Evolutionary conservation across 2,329 filamentous ascomycete species (phyloP).

Genomic region (Phialemoniopsis sp.): DNA sequence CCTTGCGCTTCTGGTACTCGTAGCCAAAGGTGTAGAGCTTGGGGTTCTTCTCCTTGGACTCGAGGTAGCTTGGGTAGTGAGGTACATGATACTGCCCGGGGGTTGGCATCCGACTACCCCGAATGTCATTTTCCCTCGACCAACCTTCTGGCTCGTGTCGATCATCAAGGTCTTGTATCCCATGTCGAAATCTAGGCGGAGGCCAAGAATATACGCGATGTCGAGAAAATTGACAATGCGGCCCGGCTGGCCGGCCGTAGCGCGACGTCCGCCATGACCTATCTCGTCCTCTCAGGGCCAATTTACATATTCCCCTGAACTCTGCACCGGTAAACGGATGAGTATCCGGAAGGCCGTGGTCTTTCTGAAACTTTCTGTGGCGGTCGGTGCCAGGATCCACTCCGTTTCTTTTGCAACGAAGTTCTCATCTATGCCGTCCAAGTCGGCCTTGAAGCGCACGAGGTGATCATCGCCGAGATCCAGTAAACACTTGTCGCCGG

Average conservation of each 20-base stretch:
- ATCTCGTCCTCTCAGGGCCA: slow-evolving; percentile 43
- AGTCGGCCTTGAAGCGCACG: slow-evolving; percentile 42
- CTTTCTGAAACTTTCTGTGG: slow-evolving; percentile 51
- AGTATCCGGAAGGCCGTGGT: slow-evolving; percentile 43
- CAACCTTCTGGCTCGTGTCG: slow-evolving; percentile 71
- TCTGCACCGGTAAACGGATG: slow-evolving; percentile 59
- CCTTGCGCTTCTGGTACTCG: slow-evolving; percentile 35
- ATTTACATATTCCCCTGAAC: slow-evolving; percentile 39
- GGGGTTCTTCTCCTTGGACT: slow-evolving; percentile 54
- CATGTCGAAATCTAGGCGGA: slow-evolving; percentile 47
- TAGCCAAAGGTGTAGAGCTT: slow-evolving; percentile 59
- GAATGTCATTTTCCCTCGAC: slow-evolving; percentile 43
- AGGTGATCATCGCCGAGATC: slow-evolving; percentile 49
- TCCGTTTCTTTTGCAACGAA: slow-evolving; percentile 25
- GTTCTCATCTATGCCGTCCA: slow-evolving; percentile 28
- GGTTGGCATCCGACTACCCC: slow-evolving; percentile 67
- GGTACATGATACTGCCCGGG: slow-evolving; percentile 57
- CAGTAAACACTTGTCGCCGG: slow-evolving; percentile 58
- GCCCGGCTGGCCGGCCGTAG: slow-evolving; percentile 42
- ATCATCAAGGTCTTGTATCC: slow-evolving; percentile 39
- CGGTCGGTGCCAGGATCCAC: slow-evolving; percentile 55
- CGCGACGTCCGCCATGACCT: slow-evolving; percentile 49
- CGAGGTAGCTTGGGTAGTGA: slow-evolving; percentile 57
- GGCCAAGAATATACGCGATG: slow-evolving; percentile 49
- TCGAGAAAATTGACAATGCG: slow-evolving; percentile 66